Base-by-base conservation (phyloP, 371 early-diverging fungal genomes). In the Smittium mucronatum region DNA sequence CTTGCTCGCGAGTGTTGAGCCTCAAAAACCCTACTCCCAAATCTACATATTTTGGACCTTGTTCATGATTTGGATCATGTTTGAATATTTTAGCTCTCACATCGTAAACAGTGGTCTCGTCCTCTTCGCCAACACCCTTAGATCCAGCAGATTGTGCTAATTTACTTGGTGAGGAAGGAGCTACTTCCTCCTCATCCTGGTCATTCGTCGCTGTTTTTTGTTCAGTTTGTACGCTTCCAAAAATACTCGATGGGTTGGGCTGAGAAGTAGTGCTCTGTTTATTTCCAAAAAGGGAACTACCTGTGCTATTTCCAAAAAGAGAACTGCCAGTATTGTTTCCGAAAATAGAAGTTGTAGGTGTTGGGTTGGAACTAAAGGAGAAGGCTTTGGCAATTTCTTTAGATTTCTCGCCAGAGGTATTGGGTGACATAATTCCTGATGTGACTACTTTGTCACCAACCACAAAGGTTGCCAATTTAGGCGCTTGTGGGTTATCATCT, bases 11-110 rank as follows among this genome's bases (percentile, higher is more conserved):
- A 2, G 67, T 68, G 64, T 80, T 80, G 69, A 80, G 35, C 28
- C 71, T 70, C n/a, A 80, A 57, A 36, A 71, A 70, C 34, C 78
- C 76, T 1, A 80, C 65, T 1, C 80, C 80, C 65, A 80, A 32
- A 36, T 80, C 80, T 66, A 69, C 73, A 63, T 73, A 80, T 47
- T 65, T 61, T 33, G 64, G 70, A 15, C 25, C 63, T 5, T 36
- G 58, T 25, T n/a, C 36, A 47, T 47, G 21, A 1, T 71, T 69
- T n/a, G 64, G 66, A 47, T 80, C 77, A 73, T 72, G 77, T 47
- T 57, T 63, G 58, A 75, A 80, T 47, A 80, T 66, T 58, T 80
- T 80, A 57, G 69, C 64, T 11, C 81, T 75, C 17, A 63, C 64
- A 31, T 69, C 57, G 71, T 75, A 75, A 65, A 72, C 71, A 1